phyloP scores from a whole-genome alignment of 148 eudicot species.

The Vaccinium darrowii region DNA sequence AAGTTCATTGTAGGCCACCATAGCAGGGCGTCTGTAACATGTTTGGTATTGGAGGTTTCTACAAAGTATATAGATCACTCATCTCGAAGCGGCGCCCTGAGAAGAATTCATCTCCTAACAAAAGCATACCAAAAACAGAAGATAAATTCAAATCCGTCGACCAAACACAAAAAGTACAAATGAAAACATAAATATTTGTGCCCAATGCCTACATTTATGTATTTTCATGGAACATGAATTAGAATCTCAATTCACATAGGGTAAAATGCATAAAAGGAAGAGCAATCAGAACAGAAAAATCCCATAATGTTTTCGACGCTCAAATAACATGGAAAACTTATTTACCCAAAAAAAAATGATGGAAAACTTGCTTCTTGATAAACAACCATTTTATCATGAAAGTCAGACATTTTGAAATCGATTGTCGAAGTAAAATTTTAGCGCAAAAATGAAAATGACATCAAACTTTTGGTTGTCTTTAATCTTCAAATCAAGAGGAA shows the following conservation, averaged over 20 bases:
- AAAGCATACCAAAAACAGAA: not conserved
- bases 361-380: not conserved
- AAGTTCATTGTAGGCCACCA: too few relatives aligned
- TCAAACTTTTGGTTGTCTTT: not conserved
- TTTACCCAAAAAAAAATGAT: too few relatives aligned
- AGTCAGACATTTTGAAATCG: too few relatives aligned
- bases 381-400: too few relatives aligned
- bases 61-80: slow-evolving; percentile 28
- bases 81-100: slow-evolving; percentile 6
- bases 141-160: slow-evolving; percentile 15
- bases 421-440: too few relatives aligned
- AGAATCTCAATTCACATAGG: not conserved
- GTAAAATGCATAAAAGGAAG: not conserved
- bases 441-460: too few relatives aligned
- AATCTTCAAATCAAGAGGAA: too few relatives aligned
- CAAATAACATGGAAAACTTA: too few relatives aligned
- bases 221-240: not conserved
- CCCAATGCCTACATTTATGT: not conserved
- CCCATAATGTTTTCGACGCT: not conserved
- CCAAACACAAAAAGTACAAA: slow-evolving; percentile 16
- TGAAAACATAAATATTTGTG: not conserved
- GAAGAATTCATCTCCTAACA: not conserved
- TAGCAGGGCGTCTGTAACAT: slow-evolving; percentile 6
- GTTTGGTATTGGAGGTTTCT: slow-evolving; percentile 24
- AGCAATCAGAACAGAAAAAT: not conserved